Evolutionary conservation across 2,329 filamentous ascomycete species (phyloP).

Genomic region (Colletotrichum trifolii): DNA sequence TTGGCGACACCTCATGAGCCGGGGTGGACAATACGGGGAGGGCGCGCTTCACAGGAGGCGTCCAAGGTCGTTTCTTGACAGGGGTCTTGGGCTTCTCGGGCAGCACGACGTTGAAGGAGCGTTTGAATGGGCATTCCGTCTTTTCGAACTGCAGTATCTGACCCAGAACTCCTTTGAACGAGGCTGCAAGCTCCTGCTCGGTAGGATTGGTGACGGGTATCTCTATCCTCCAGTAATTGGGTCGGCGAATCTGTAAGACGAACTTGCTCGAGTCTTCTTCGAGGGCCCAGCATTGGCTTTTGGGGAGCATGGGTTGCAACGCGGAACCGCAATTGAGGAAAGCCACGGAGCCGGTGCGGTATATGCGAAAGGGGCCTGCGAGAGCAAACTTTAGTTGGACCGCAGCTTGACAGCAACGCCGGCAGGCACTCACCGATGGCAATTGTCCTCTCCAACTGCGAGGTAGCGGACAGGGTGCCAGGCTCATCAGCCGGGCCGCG

Average conservation of each 20-base stretch:
- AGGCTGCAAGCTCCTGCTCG: slow-evolving; percentile 71
- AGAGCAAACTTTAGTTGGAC: slow-evolving; percentile 29
- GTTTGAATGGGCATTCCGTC: slow-evolving; percentile 86
- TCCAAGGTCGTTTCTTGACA: slow-evolving; percentile 76
- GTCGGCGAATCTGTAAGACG: slow-evolving; percentile 84
- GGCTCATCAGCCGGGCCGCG: slow-evolving; percentile 56
- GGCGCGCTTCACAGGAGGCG: slow-evolving; percentile 51
- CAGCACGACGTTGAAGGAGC: slow-evolving; percentile 79
- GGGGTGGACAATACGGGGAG: slow-evolving; percentile 52
- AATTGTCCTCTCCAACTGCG: slow-evolving; percentile 82
- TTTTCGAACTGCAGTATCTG: slow-evolving; percentile 87
- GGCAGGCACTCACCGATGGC: slow-evolving; percentile 71
- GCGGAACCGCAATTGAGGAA: slow-evolving; percentile 89
- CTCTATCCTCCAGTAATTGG: slow-evolving; percentile 92
- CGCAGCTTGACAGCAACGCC: neutral
- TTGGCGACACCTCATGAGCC: slow-evolving; percentile 42
- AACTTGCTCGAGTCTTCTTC: slow-evolving; percentile 84
- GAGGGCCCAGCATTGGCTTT: slow-evolving; percentile 94
- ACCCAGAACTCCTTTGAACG: slow-evolving; percentile 76
- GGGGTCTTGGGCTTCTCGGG: slow-evolving; percentile 76
- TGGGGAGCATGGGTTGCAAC: slow-evolving; percentile 86
- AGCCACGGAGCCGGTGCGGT: slow-evolving; percentile 86
- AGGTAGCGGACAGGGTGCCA: slow-evolving; percentile 78
- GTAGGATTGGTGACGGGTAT: slow-evolving; percentile 74
- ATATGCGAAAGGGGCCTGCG: slow-evolving; percentile 80